A percentile compares a stretch with the other conserved stretches of the same genome.
Evolutionary conservation across 1,139 yeast species (phyloP).

Genomic region (Saccharomyces hybrid): DNA sequence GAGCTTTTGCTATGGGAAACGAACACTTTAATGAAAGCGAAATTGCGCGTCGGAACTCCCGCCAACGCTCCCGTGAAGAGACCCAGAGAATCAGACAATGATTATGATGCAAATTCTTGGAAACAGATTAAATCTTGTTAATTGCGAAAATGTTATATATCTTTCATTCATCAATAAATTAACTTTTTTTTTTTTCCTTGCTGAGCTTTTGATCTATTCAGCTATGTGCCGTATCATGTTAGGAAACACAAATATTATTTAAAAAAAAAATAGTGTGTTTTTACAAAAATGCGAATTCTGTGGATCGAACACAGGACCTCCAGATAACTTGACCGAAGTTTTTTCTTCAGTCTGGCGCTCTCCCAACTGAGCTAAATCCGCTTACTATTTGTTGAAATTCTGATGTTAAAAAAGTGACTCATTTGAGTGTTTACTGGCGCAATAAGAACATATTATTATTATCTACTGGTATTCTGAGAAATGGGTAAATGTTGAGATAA

Average conservation of each 20-base stretch:
- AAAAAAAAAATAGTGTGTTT: background rate
- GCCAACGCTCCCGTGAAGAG: background rate
- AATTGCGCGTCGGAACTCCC: background rate
- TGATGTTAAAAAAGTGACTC: too few species aligned
- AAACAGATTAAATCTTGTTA: background rate
- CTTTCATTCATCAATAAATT: background rate
- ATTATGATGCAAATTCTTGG: background rate
- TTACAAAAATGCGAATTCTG: slow-evolving; percentile 51
- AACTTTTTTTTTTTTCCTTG: too few species aligned
- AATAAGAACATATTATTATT: too few species aligned
- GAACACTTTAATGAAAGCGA: background rate
- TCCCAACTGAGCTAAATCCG: slow-evolving; percentile 16
- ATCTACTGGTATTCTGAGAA: too few species aligned
- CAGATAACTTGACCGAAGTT: slow-evolving; percentile 40
- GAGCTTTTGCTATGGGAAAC: background rate
- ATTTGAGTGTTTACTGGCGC: too few species aligned
- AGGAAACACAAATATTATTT: too few species aligned
- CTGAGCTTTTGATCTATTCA: background rate
- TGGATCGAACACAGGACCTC: slow-evolving; percentile 90
- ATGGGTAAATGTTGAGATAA: too few species aligned
- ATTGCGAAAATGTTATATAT: background rate
- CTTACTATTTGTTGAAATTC: background rate
- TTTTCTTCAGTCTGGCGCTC: slow-evolving; percentile 15
- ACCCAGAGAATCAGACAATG: background rate
- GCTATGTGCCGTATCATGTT: background rate